Base-by-base conservation (phyloP, 2,329 filamentous ascomycete genomes). In the Claviceps quebecensis region DNA sequence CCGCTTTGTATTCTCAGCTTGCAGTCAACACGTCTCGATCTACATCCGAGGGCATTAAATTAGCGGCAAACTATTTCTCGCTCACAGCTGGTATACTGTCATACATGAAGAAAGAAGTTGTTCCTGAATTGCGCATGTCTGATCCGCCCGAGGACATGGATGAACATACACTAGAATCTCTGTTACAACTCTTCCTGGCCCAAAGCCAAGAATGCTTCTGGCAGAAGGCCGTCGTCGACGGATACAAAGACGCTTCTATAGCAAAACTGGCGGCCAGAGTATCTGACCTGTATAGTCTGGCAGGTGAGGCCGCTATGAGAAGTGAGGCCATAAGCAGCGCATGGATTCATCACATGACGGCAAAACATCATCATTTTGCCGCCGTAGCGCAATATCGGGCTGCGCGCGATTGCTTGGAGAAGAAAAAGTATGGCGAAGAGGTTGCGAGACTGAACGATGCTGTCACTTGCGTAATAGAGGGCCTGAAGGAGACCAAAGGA, bases 181-280 rank as follows among this genome's bases (percentile, higher is more conserved):
- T 97, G 45, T 80, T 86, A 58, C 80, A 91, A 64, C 75, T 98
- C 34, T 81, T 95, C 65, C 76, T 98, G 9, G 91, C 90, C 1
- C 89, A 98, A 65, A 90, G 86, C 29, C 93, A 98, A 63, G 93
- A 98, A 69, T 97, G 90, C 64, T 97, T 93, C 67, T 98, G 93
- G 93, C 86, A 93, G 59, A 97, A 95, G 65, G 91, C 93, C 1
- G 90, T 95, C 53, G 90, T 94, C 72, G 91, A 96, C 63, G 83
- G 84, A 23, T 81, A 95, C 69, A 96, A 95, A 65, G 93, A 98
- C 64, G 86, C 82, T 1, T 87, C 85, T 0, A 95, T 98, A 55
- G 87, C 93, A 2, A 93, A 94, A 64, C 74, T 98, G 17, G 90
- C 93, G 4, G 88, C 88, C 0, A 69, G 88, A 55, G 89, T 97